Percentiles rank a stretch among this genome's conserved stretches.
phyloP scores from a whole-genome alignment of 495 filamentous ascomycete species.

The Xylaria grammica region DNA sequence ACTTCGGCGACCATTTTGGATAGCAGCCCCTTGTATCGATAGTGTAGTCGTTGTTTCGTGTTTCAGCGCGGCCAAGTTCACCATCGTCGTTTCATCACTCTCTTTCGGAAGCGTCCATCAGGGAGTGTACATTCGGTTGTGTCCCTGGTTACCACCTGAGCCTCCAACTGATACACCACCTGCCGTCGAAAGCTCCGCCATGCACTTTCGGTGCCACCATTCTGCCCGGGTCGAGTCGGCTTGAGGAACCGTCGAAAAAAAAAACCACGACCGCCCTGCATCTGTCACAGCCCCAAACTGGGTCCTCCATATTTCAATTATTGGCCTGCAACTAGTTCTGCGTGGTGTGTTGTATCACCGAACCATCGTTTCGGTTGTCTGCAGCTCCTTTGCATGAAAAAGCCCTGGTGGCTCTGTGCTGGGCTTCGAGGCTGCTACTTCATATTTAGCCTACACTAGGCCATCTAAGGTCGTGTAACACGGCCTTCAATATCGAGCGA shows the following conservation, averaged over 20 bases:
- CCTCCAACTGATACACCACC: constrained; percentile 8
- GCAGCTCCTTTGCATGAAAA: constrained; percentile 24
- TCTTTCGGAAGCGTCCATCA: neutral
- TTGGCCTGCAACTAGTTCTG: constrained; percentile 21
- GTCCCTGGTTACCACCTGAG: neutral
- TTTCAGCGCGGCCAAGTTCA: constrained; percentile 16
- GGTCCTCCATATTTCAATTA: neutral
- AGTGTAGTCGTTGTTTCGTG: neutral
- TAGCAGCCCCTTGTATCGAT: constrained; percentile 1
- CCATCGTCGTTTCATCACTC: constrained; percentile 14
- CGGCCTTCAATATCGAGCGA: no score
- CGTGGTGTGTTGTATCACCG: constrained; percentile 22
- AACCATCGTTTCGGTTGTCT: constrained; percentile 31
- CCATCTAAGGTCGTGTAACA: constrained; percentile 6
- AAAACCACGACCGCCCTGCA: constrained; percentile 19
- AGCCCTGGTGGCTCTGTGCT: constrained; percentile 6
- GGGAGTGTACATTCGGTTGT: neutral
- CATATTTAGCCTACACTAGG: neutral
- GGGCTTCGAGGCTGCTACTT: neutral
- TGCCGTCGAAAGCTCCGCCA: constrained; percentile 17
- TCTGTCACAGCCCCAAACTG: constrained; percentile 1
- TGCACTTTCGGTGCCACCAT: constrained; percentile 19
- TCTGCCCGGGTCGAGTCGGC: constrained; percentile 24
- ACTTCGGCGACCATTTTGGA: constrained; percentile 3
- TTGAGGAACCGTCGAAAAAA: constrained; percentile 25